Base-by-base conservation (phyloP, 75 land plant genomes). In the Pinus tabuliformis region DNA sequence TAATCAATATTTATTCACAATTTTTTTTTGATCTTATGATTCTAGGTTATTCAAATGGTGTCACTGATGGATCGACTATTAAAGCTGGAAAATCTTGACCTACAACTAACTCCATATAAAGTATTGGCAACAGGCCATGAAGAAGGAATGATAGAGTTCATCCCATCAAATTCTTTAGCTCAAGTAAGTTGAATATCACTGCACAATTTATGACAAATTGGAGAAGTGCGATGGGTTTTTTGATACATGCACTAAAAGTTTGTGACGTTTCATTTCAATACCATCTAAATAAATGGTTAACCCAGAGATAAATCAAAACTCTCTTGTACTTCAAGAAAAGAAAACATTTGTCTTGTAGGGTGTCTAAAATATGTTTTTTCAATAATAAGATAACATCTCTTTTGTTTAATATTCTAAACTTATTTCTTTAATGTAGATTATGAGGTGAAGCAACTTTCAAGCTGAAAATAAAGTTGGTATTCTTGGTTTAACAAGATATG, bases 121-220 rank as follows among this genome's bases (percentile, higher is more conserved):
- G 99, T 94, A 30, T 85, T 97, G 37, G 98, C 99, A 56, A 97
- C 99, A 78, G 95, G 93, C 18, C 99, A 89, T 74, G 99, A 97
- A 83, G 99, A 94, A 82, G 99, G 99, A 60, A 92, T 97, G 99
- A 58, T 94, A 73, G 99, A 97, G 77, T 97, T 97, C 73, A 89
- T 97, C 45, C 99, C 94, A 58, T 97, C 99, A 33, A 91, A 81
- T 68, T 94, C 99, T 65, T 83, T 97, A 45, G 98, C 99, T 17
- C 95, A 94, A 87, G 99, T 94, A 81, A 71, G 64, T 33, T 30
- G 20, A 24, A 16, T 24, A 26, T 59, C 62, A 58, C 22, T 30
- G 16, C 56, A 30, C 20, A 62, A 65, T 70, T 11, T 2, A n/a
- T 68, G 9, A 39, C 13, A 30, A 45, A 42, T 68, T 21, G 36